Evolutionary conservation across 2,329 filamentous ascomycete species (phyloP).

Genomic region (Scedosporium minutisporum): DNA sequence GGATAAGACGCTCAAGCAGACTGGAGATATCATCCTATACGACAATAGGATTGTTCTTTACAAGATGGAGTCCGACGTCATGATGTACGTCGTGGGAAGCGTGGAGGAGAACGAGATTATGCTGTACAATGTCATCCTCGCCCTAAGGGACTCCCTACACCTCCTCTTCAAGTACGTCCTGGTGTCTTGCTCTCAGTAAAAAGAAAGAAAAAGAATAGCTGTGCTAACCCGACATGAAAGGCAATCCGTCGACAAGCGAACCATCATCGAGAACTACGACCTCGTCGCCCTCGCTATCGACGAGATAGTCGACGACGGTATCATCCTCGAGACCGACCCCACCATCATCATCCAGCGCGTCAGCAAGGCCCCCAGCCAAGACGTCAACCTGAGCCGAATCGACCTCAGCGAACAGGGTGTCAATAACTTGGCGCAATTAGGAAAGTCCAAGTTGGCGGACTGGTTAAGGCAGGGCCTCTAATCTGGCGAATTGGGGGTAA

Average conservation of each 20-base stretch:
- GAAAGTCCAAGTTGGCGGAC: slow-evolving; percentile 83
- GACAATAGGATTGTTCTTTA: slow-evolving; percentile 95
- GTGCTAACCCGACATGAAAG: slow-evolving; percentile 32
- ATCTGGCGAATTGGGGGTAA: slow-evolving; percentile 11
- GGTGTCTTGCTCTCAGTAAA: neutral
- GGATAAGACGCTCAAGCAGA: slow-evolving; percentile 93
- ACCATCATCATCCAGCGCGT: slow-evolving; percentile 88
- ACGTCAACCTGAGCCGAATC: slow-evolving; percentile 86
- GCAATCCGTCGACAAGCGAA: slow-evolving; percentile 94
- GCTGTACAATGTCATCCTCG: slow-evolving; percentile 87
- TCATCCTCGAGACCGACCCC: slow-evolving; percentile 94
- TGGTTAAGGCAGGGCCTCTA: slow-evolving; percentile 77
- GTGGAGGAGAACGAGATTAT: slow-evolving; percentile 95
- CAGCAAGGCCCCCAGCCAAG: slow-evolving; percentile 81
- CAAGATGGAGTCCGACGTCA: slow-evolving; percentile 96
- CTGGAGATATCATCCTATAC: slow-evolving; percentile 91
- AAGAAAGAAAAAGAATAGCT: neutral
- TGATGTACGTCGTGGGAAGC: slow-evolving; percentile 86
- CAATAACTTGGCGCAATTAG: slow-evolving; percentile 87
- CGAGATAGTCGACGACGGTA: slow-evolving; percentile 90
- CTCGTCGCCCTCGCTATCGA: slow-evolving; percentile 88
- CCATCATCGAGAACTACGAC: slow-evolving; percentile 98
- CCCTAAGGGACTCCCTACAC: slow-evolving; percentile 81
- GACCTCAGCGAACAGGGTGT: slow-evolving; percentile 93
- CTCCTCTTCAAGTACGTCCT: slow-evolving; percentile 75